Percentiles rank a stretch among this genome's conserved stretches.
phyloP scores from a whole-genome alignment of 1,284 basidiomycete genomes.

The Pulchroboletus neoregius region DNA sequence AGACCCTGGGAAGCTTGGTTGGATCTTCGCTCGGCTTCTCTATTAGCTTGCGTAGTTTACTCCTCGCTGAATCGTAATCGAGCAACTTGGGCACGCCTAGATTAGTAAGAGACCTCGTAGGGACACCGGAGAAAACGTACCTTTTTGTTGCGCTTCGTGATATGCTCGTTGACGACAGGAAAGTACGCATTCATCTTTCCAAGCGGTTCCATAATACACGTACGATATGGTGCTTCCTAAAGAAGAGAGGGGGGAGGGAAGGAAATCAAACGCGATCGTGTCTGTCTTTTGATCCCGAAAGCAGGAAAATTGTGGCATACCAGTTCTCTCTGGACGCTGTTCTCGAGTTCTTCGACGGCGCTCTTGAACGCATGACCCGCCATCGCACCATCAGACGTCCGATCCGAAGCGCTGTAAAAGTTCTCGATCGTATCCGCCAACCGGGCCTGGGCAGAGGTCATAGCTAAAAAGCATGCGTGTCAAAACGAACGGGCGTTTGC shows the following conservation, averaged over 20 bases:
- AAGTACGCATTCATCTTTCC: conserved; percentile 97
- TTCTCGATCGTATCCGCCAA: conserved; percentile 92
- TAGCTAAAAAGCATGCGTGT: conserved; percentile 48
- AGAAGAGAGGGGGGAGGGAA: no score
- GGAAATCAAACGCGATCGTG: conserved; percentile 8
- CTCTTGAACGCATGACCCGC: conserved; percentile 95
- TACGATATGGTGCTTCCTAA: conserved; percentile 91
- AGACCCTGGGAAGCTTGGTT: conserved; percentile 80
- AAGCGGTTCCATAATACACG: conserved; percentile 91
- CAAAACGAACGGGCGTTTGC: background rate
- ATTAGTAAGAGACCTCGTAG: background rate
- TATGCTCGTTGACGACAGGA: conserved; percentile 90
- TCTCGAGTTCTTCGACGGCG: conserved; percentile 91
- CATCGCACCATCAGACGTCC: conserved; percentile 89
- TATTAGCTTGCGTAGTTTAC: conserved; percentile 82
- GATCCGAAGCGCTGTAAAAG: conserved; percentile 88
- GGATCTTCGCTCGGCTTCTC: conserved; percentile 96
- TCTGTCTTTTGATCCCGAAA: background rate
- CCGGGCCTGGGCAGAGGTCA: conserved; percentile 90
- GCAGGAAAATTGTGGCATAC: conserved; percentile 38
- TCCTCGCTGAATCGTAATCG: conserved; percentile 93
- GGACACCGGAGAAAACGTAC: conserved; percentile 37
- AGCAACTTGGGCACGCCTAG: conserved; percentile 56
- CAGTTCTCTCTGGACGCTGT: conserved; percentile 80
- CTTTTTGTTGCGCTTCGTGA: conserved; percentile 96